Conservation (phyloP, 1,139 yeast species). For the Pichia sp. region DNA sequence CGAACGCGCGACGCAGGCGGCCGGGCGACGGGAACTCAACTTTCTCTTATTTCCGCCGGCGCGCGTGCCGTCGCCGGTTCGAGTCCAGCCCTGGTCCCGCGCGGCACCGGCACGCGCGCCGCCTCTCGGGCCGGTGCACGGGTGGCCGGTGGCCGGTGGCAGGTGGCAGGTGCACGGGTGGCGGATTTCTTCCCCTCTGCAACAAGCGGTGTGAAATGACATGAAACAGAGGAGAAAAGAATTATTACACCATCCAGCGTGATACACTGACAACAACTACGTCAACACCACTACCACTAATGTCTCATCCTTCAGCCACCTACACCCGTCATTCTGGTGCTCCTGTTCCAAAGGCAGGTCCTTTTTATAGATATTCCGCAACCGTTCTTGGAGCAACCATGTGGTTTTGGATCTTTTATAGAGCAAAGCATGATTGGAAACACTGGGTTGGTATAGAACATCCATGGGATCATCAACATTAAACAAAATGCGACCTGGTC, state of each 20-base stretch:
- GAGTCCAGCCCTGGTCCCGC: background rate
- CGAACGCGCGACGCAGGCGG: no score
- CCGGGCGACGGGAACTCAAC: no score
- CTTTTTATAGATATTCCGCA: conserved; percentile 51
- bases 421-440: conserved; percentile 67
- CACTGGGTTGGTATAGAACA: conserved; percentile 43
- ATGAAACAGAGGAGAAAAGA: no score
- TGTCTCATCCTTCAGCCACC: background rate
- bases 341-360: conserved; percentile 49
- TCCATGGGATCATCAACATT: conserved; percentile 26
- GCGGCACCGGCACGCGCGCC: no score
- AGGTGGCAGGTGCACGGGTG: background rate
- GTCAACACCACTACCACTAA: background rate
- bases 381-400: conserved; percentile 71
- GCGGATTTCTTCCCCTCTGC: no score
- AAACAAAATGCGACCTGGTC: background rate
- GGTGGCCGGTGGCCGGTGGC: background rate
- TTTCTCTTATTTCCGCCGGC: no score
- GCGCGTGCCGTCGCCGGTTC: no score
- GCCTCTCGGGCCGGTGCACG: background rate
- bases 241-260: no score
- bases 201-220: no score
- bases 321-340: conserved; percentile 51
- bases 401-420: conserved; percentile 83
- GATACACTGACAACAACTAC: background rate